phyloP scores from a whole-genome alignment of 306 rosid species.

The Luffa acutangula region DNA sequence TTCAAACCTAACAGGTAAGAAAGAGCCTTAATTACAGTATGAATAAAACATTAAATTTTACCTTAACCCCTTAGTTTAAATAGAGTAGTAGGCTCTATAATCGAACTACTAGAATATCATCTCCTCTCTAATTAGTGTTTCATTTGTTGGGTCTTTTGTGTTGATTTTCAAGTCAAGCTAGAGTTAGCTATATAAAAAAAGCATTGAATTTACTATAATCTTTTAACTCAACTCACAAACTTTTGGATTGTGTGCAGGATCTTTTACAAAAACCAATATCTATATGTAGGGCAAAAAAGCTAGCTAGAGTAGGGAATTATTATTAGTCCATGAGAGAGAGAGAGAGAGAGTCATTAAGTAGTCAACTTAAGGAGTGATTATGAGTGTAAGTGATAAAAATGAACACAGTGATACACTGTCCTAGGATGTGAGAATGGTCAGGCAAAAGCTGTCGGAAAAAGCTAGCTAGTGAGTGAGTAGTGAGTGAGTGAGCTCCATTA shows the following conservation, averaged over 20 bases:
- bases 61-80: too few species aligned
- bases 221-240: too few species aligned
- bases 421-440: slow-evolving; percentile 3
- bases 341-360: background rate
- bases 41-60: too few species aligned
- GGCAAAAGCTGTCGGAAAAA: slow-evolving; percentile 10
- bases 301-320: background rate
- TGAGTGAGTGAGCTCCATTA: slow-evolving; percentile 1
- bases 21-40: too few species aligned
- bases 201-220: too few species aligned
- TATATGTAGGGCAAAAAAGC: background rate
- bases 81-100: too few species aligned
- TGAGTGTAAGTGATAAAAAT: background rate
- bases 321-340: background rate
- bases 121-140: background rate
- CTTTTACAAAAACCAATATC: background rate
- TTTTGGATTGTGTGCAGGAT: background rate
- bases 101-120: too few species aligned
- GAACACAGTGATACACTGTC: slow-evolving; percentile 14
- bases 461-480: background rate
- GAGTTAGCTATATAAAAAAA: too few species aligned
- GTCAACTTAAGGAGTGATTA: background rate
- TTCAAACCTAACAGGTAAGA: too few species aligned
- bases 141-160: too few species aligned
- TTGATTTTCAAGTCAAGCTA: too few species aligned